Conservation (phyloP, 805 yeast species). For the Lachancea nothofagi region DNA sequence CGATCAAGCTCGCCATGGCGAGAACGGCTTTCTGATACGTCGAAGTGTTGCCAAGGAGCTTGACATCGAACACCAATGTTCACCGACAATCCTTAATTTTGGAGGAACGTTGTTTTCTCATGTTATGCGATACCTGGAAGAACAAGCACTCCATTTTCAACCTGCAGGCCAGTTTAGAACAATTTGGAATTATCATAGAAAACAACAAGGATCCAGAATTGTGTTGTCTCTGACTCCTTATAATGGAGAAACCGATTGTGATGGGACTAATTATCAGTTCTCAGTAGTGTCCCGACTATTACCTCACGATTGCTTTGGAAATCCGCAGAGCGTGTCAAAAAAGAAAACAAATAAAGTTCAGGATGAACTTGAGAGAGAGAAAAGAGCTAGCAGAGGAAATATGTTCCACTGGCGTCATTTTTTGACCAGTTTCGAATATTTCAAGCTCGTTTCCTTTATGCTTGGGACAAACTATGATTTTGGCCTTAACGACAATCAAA, state of each 20-base stretch:
- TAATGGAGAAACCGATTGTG: slow-evolving; percentile 9
- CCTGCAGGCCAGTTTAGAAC: slow-evolving; percentile 13
- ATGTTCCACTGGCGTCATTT: slow-evolving; percentile 14
- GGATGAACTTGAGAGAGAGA: slow-evolving; percentile 7
- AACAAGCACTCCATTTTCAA: slow-evolving; percentile 2
- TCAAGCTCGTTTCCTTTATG: slow-evolving; percentile 17
- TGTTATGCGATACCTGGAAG: not conserved
- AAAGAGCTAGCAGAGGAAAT: slow-evolving; percentile 7
- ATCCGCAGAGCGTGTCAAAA: slow-evolving; percentile 1
- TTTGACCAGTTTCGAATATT: slow-evolving; percentile 19
- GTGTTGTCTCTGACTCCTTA: slow-evolving; percentile 11
- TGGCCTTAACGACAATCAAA: slow-evolving; percentile 15
- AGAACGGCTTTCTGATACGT: slow-evolving; percentile 5
- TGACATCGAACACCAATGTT: slow-evolving; percentile 1
- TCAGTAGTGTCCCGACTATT: slow-evolving; percentile 7
- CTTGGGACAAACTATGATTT: slow-evolving; percentile 17
- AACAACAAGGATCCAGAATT: slow-evolving; percentile 13
- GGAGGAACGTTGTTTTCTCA: not conserved
- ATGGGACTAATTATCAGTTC: slow-evolving; percentile 5
- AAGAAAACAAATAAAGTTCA: slow-evolving; percentile 7
- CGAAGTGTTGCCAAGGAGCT: slow-evolving; percentile 8
- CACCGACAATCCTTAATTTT: not conserved
- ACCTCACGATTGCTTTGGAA: slow-evolving; percentile 10
- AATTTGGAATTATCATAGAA: slow-evolving; percentile 15
- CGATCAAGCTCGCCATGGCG: not conserved